Conservation (phyloP, 805 yeast genomes). For the Pichia manshurica region DNA sequence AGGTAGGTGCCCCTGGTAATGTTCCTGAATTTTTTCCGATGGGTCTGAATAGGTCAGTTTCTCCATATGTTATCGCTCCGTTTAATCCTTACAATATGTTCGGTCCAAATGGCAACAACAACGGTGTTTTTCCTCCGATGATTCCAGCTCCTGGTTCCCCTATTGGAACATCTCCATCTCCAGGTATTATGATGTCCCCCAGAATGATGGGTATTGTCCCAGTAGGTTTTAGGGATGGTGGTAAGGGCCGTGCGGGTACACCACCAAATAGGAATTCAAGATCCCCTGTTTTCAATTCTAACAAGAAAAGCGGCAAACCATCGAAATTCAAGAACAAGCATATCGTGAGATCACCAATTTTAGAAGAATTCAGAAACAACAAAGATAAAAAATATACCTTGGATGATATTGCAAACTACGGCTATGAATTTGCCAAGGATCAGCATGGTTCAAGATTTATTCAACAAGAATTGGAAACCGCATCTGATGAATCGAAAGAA, state of each 20-base stretch:
- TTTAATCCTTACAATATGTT: constrained; percentile 41
- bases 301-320: constrained; percentile 14
- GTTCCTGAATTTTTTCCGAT: constrained; percentile 19
- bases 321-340: constrained; percentile 32
- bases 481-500: constrained; percentile 66
- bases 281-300: background rate
- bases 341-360: constrained; percentile 67
- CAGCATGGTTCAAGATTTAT: constrained; percentile 97
- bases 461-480: constrained; percentile 73
- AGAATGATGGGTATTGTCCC: constrained; percentile 13
- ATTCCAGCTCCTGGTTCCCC: constrained; percentile 23
- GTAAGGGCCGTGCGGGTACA: background rate
- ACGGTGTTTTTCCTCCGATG: constrained; percentile 13
- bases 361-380: constrained; percentile 79
- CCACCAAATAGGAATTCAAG: background rate
- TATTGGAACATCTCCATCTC: constrained; percentile 15
- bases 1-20: background rate
- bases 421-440: constrained; percentile 87
- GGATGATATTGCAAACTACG: constrained; percentile 77
- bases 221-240: background rate
- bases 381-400: constrained; percentile 56
- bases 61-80: constrained; percentile 45
- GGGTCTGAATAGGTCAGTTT: constrained; percentile 23
- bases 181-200: constrained; percentile 9
- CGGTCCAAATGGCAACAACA: constrained; percentile 9